Evolutionary conservation across 2,329 filamentous ascomycete species (phyloP).

Genomic region (Dothiorella sarmentorum): DNA sequence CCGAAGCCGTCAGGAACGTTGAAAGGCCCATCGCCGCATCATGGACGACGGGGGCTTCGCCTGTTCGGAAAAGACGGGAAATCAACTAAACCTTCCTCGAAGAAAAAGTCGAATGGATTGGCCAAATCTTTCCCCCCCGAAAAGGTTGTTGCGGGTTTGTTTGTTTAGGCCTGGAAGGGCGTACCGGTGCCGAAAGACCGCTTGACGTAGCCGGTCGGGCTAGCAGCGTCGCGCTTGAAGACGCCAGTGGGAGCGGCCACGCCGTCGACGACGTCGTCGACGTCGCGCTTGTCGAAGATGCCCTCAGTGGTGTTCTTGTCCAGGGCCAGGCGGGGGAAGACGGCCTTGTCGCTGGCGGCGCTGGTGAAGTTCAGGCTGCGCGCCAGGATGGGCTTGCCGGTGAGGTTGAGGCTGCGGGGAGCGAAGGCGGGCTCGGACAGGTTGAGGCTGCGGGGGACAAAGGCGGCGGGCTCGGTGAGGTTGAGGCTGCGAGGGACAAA

Average conservation of each 20-base stretch:
- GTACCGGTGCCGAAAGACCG: slow-evolving; percentile 8
- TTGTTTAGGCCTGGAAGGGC: slow-evolving; percentile 14
- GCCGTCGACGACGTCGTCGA: background rate
- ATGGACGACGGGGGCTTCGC: background rate
- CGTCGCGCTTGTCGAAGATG: slow-evolving; percentile 11
- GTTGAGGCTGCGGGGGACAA: background rate
- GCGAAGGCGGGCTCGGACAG: too few species aligned
- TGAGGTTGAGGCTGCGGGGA: background rate
- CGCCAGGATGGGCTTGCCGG: background rate
- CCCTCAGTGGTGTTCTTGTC: slow-evolving; percentile 8
- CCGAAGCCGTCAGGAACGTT: background rate
- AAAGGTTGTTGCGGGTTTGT: background rate
- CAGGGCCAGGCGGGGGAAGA: slow-evolving; percentile 2
- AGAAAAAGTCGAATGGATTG: background rate
- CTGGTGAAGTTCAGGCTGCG: background rate
- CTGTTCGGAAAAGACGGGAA: background rate
- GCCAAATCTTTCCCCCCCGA: background rate
- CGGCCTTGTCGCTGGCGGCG: background rate
- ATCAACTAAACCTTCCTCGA: background rate
- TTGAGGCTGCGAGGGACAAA: background rate
- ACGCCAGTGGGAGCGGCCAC: background rate
- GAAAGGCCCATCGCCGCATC: background rate
- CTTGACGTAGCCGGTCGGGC: slow-evolving; percentile 16
- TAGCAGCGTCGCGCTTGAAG: background rate
- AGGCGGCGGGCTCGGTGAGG: background rate